A percentile compares a stretch with the other conserved stretches of the same genome.
phyloP scores from a whole-genome alignment of 805 yeast species.

The Metschnikowia shivogae region DNA sequence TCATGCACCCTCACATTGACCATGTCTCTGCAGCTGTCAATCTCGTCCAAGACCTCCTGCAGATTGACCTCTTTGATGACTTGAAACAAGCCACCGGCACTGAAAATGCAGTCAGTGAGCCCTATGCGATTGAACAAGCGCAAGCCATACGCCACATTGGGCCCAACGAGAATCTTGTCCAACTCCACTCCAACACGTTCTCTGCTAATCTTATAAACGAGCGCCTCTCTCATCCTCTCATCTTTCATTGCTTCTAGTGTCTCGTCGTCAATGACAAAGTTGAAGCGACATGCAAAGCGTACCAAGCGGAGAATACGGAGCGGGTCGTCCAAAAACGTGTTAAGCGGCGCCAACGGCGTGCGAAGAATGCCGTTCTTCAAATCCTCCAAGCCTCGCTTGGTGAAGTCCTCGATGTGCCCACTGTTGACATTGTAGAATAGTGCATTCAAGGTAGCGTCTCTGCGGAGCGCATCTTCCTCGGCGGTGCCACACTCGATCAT shows the following conservation, averaged over 20 bases:
- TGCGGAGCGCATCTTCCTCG: conserved; percentile 80
- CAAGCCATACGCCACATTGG: conserved; percentile 61
- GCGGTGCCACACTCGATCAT: conserved; percentile 82
- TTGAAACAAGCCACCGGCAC: conserved; percentile 23
- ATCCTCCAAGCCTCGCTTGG: conserved; percentile 72
- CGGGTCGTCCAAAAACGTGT: conserved; percentile 93
- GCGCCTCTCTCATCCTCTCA: conserved; percentile 50
- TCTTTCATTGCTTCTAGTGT: conserved; percentile 64
- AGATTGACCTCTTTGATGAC: conserved; percentile 18
- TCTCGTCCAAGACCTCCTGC: conserved; percentile 12
- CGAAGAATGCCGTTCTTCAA: conserved; percentile 64
- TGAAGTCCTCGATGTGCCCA: conserved; percentile 75
- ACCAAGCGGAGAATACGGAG: conserved; percentile 80
- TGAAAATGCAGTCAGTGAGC: conserved; percentile 57
- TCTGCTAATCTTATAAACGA: conserved; percentile 73
- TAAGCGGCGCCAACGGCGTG: conserved; percentile 81
- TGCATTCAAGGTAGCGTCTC: conserved; percentile 96
- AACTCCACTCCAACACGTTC: conserved; percentile 89
- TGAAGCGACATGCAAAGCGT: conserved; percentile 78
- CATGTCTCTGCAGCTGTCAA: conserved; percentile 13
- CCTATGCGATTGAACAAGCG: conserved; percentile 51
- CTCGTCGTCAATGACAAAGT: conserved; percentile 57
- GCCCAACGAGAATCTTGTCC: conserved; percentile 66
- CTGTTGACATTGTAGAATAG: conserved; percentile 78
- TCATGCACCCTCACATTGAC: conserved; percentile 18